Base-by-base conservation (phyloP, 169 alveolate species). In the Eimeria necatrix region DNA sequence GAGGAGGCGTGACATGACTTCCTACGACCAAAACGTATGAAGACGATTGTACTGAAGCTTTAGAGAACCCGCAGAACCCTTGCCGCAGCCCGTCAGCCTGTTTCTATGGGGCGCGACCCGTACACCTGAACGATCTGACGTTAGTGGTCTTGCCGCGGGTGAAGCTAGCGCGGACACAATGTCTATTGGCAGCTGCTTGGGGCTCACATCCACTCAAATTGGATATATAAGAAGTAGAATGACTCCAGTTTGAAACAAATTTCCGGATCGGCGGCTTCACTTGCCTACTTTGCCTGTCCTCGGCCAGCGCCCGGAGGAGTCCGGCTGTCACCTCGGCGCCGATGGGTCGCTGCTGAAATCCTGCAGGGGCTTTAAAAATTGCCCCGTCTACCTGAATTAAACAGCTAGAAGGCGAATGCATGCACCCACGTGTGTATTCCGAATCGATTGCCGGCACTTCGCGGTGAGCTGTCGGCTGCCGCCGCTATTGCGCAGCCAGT, bases 381-480 rank as follows among this genome's bases (percentile, higher is more conserved):
- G n/a, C 78, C 78, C 78, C 9, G 46, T 18, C 41, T 68, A 68
- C 78, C 78, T 68, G 78, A 68, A n/a, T 68, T n/a, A n/a, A 68
- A 10, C 78, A 8, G 78, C 78, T 68, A n/a, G 32, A n/a, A n/a
- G 78, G 32, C 12, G n/a, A 68, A n/a, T 68, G 78, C 46, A n/a
- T 68, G 46, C 78, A 18, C 41, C 46, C 14, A n/a, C 78, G n/a
- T n/a, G 20, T 16, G 14, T 68, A n/a, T 68, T 68, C 32, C n/a
- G 32, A 14, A n/a, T 68, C 78, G 78, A 68, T 68, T 68, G 78
- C 78, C 46, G 78, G 12, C 32, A 24, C 78, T 16, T 24, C n/a
- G 78, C n/a, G 32, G 78, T n/a, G 46, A 68, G 78, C 32, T 68
- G 78, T 68, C 78, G 46, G 78, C 78, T 68, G n/a, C 78, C 32